Base-by-base conservation (phyloP, 2,329 filamentous ascomycete genomes). In the Amesomyces nigricolor region DNA sequence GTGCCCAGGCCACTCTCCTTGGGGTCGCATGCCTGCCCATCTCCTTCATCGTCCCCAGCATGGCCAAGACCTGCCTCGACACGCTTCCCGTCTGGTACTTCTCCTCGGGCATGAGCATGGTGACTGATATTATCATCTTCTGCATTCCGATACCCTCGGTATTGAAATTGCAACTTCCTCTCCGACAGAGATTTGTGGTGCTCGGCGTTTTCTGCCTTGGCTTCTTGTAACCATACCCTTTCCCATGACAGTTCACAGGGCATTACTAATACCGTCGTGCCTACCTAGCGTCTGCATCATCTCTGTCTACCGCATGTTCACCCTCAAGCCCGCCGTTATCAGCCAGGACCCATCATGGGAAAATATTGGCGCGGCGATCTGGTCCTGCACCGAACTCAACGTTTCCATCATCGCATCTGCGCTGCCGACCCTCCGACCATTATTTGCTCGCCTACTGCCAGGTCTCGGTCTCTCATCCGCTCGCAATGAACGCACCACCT, bases 341-440 rank as follows among this genome's bases (percentile, higher is more conserved):
- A 65, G 61, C 40, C 19, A 62, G 42, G 67, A 69, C 54, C 63
- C 67, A 4, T 64, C 66, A 1, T 70, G 66, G 67, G 64, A 67
- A 54, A 66, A 68, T 54, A 64, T 65, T 26, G 61, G 62, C 46
- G 66, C 66, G 4, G 66, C 66, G 32, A 62, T 66, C 47, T 70
- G 67, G 67, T 69, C 67, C 42, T 55, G 59, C 53, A 61, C 68
- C 59, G 67, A 70, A 49, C 61, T 68, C 45, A 67, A 68, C 55
- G 60, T 57, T 56, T 63, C 65, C 38, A 66, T 70, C 48, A 61
- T 70, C 17, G 64, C 62, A 50, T 64, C 66, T 13, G 62, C 59
- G 9, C 62, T 70, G 14, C 66, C 67, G 1, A 68, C 67, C 4
- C 61, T 69, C 13, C 66, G 65, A 4, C 67, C 67, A 1, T 54